Percentiles rank a stretch among this genome's conserved stretches.
phyloP scores from a whole-genome alignment of 2,329 filamentous ascomycete species.

The Cladosporium sp. region DNA sequence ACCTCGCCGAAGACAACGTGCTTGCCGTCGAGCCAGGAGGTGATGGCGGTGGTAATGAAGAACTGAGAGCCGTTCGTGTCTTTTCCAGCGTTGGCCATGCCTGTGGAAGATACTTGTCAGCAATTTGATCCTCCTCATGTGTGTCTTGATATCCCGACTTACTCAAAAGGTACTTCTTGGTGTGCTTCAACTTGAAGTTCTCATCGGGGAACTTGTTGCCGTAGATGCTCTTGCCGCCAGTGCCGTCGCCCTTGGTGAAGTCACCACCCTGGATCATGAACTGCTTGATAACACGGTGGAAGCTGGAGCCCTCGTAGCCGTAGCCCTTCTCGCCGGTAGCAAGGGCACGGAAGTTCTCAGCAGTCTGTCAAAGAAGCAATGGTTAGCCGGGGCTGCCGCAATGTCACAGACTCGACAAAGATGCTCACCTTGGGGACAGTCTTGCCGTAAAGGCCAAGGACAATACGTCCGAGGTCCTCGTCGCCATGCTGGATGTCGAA shows the following conservation, averaged over 20 bases:
- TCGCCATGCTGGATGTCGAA: conserved; percentile 82
- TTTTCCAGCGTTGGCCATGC: conserved; percentile 82
- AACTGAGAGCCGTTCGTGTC: conserved; percentile 90
- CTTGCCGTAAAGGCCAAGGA: conserved; percentile 84
- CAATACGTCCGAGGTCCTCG: conserved; percentile 70
- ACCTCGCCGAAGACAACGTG: conserved; percentile 91
- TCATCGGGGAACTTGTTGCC: conserved; percentile 82
- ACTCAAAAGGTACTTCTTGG: conserved; percentile 77
- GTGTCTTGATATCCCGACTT: conserved; percentile 36
- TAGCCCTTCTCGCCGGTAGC: conserved; percentile 85
- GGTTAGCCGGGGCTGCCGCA: conserved; percentile 21
- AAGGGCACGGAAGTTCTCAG: conserved; percentile 76
- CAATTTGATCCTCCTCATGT: not conserved
- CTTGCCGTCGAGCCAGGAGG: conserved; percentile 77
- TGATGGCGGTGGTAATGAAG: conserved; percentile 85
- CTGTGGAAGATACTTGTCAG: conserved; percentile 37
- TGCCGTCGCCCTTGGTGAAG: conserved; percentile 80
- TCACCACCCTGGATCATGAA: conserved; percentile 94
- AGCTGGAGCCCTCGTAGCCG: conserved; percentile 77
- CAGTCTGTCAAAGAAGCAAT: conserved; percentile 49
- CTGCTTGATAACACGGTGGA: conserved; percentile 87
- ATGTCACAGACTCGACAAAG: too few relatives aligned
- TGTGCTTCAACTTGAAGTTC: conserved; percentile 95
- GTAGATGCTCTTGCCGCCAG: conserved; percentile 87
- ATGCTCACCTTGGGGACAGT: conserved; percentile 70